A percentile compares a stretch with the other conserved stretches of the same genome.
Conservation (phyloP, 2,329 filamentous ascomycete genomes). For the Talaromyces verruculosus region DNA sequence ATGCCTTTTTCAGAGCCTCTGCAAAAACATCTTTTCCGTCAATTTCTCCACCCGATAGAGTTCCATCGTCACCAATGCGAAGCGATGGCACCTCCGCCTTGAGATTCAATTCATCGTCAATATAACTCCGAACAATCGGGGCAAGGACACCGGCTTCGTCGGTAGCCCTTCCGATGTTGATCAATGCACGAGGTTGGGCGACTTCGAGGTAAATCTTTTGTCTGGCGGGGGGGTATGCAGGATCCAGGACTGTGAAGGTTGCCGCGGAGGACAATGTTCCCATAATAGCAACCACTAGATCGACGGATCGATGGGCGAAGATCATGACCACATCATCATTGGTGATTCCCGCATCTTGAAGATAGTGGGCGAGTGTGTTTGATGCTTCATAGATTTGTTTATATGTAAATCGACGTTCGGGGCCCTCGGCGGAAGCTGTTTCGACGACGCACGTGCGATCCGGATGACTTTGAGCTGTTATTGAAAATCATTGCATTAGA, state of each 20-base stretch:
- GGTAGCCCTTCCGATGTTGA: slow-evolving; percentile 71
- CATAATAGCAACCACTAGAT: slow-evolving; percentile 76
- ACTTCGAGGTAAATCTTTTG: slow-evolving; percentile 84
- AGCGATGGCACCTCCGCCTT: slow-evolving; percentile 74
- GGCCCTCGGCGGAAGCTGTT: slow-evolving; percentile 53
- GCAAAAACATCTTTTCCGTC: slow-evolving; percentile 68
- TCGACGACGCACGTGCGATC: slow-evolving; percentile 68
- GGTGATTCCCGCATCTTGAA: slow-evolving; percentile 69
- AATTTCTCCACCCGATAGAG: slow-evolving; percentile 65
- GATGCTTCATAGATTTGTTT: slow-evolving; percentile 81
- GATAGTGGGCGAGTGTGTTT: slow-evolving; percentile 75
- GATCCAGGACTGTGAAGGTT: slow-evolving; percentile 68
- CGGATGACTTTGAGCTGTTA: slow-evolving; percentile 60
- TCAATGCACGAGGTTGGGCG: slow-evolving; percentile 68
- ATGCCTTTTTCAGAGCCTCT: slow-evolving; percentile 34
- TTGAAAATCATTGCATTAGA: slow-evolving; percentile 3
- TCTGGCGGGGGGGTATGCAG: slow-evolving; percentile 74
- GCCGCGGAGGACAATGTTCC: slow-evolving; percentile 58
- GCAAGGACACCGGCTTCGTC: slow-evolving; percentile 65
- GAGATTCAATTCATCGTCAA: slow-evolving; percentile 69
- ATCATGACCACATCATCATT: slow-evolving; percentile 92
- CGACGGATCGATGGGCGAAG: slow-evolving; percentile 79
- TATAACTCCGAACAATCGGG: slow-evolving; percentile 63
- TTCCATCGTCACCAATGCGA: slow-evolving; percentile 68
- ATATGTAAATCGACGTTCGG: slow-evolving; percentile 74